Evolutionary conservation across 352 stramenopile genomes (phyloP), one percentile per base, ranked within the genome.

Genomic region (Pythium insidiosum): DNA sequence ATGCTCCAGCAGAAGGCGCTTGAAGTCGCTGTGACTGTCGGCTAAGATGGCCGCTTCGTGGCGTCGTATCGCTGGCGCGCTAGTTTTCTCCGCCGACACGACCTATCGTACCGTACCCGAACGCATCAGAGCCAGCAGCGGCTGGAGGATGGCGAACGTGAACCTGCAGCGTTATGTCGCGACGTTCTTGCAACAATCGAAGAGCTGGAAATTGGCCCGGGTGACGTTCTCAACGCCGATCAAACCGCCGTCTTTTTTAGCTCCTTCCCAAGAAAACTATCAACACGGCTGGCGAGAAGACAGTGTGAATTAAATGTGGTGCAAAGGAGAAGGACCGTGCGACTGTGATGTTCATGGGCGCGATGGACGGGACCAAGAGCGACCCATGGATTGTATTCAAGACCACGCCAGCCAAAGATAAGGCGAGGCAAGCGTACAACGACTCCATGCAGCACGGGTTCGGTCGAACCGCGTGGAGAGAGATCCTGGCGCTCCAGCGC

Each of bases 211-310:
- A 6, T 45, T 26, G n/a, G 3, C 5, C 33, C 33, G 7, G 33
- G 10, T 19, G 16, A 36, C 24, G 16, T 45, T 13, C 2, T 45
- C 3, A 61, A 62, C 31, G 53, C 39, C 0, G 53, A 61, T n/a
- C 48, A 63, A 31, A 67, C 58, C 0, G 39, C 53, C 0, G 48
- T 63, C n/a, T 52, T 55, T 31, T 65, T 65, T 18, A 66, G 41
- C 50, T 57, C 33, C 37, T 67, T 19, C 50, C 47, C 1, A 60
- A 56, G 7, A 24, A 38, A 2, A 63, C 56, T 4, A 45, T 63
- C 13, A 20, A 44, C 25, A 13, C 34, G 1, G 34, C 18, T 1
- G 56, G 56, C 2, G 34, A 53, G 19, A 25, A 21, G 12, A 63
- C 46, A 0, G 35, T 70, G 1, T 63, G 49, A 43, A 43, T 63